These are phyloP conservation scores for Fraxinus excelsior DNA, from an alignment of 257 asterid genomes.

Conservation along the genomic window DNA sequence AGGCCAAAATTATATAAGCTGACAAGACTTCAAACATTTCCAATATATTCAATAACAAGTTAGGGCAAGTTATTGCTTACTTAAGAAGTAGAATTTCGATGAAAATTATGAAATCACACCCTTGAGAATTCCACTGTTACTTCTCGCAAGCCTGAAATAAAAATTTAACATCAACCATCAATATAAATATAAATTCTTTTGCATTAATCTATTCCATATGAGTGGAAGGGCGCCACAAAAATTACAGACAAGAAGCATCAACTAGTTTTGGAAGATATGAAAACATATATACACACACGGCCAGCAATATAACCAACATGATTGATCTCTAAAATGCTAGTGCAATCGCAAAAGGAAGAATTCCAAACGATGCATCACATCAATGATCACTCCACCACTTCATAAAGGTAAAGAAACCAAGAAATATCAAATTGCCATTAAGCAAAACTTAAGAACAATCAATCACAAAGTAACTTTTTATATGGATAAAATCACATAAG, in stretches of 20 bases:
- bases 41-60: too few relatives aligned
- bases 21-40: too few relatives aligned
- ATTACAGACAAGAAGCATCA: constrained; percentile 55
- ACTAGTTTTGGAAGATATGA: constrained; percentile 40
- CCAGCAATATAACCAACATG: constrained; percentile 50
- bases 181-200: too few relatives aligned
- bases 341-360: constrained; percentile 15
- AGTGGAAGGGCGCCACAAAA: constrained; percentile 47
- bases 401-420: too few relatives aligned
- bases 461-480: not conserved
- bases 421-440: constrained; percentile 18
- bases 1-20: too few relatives aligned
- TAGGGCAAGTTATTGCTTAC: too few relatives aligned
- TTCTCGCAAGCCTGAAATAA: too few relatives aligned
- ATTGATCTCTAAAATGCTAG: constrained; percentile 35
- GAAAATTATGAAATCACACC: too few relatives aligned
- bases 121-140: too few relatives aligned
- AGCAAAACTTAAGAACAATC: constrained; percentile 21
- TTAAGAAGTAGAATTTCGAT: too few relatives aligned
- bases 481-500: constrained; percentile 1
- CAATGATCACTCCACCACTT: constrained; percentile 16
- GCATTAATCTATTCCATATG: constrained; percentile 24
- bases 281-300: constrained; percentile 27
- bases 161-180: too few relatives aligned
- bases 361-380: constrained; percentile 36